Base-by-base conservation (phyloP, 2,329 filamentous ascomycete species). In the Scytalidium sp. region DNA sequence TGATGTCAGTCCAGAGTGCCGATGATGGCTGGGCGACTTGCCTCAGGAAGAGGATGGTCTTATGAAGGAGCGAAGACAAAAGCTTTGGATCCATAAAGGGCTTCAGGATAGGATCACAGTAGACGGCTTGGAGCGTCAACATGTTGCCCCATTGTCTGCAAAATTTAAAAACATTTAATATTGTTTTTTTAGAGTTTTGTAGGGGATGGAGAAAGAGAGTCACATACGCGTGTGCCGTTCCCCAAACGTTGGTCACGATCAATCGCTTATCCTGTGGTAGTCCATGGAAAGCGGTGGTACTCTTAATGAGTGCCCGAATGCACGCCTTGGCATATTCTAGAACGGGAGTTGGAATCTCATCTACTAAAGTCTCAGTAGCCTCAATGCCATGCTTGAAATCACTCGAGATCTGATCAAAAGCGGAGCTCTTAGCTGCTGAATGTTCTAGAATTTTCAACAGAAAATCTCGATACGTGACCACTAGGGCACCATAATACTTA, bases 211-310 rank as follows among this genome's bases (percentile, higher is more conserved):
- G n/a, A n/a, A n/a, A n/a, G n/a, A n/a, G n/a, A 2, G 27, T 11
- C 45, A 83, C 90, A 82, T 88, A 96, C 89, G 93, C 92, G 76
- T 97, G 93, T 54, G 91, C 88, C 17, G 93, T 97, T 46, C 93
- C 92, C 69, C 96, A 96, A 20, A 96, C 85, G 61, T 97, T 97
- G n/a, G 93, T 97, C 49, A 97, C 85, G 45, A 97, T 86, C 8
- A 88, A 82, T 23, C 90, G 69, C 74, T 21, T 88, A 75, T 2
- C 76, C 75, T 58, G 48, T 19, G 60, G 58, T 54, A 87, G 77
- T 10, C 76, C 76, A 64, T 88, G 81, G 64, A 97, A 96, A 1
- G 91, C 90, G 48, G 83, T 80, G 0, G 93, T 97, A 66, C 93
- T 97, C 63, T 87, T 78, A 47, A 96, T 83, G 1, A 96, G 82